Evolutionary conservation across 1,139 yeast genomes (phyloP).

Genomic region (Neolecta irregularis): DNA sequence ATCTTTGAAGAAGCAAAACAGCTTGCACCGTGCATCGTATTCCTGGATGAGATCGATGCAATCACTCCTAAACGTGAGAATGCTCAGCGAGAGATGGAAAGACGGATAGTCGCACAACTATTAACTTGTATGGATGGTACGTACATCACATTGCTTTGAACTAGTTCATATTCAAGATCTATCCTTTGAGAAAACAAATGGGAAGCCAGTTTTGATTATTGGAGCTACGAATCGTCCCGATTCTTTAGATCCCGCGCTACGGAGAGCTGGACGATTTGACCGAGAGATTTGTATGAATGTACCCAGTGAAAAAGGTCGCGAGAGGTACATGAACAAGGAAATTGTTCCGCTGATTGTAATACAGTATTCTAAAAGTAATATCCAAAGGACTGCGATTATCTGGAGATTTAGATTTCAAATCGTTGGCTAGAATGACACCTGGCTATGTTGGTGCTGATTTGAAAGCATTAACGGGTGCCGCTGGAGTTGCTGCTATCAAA

Average conservation of each 20-base stretch:
- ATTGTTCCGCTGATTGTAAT: background rate
- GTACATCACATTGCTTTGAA: background rate
- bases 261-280: constrained; percentile 95
- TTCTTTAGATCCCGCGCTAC: constrained; percentile 82
- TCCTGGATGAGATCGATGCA: constrained; percentile 93
- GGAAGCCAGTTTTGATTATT: constrained; percentile 84
- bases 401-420: constrained; percentile 54
- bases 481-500: constrained; percentile 88
- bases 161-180: constrained; percentile 31
- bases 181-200: constrained; percentile 71
- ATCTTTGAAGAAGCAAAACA: constrained; percentile 82
- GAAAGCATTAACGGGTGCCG: constrained; percentile 85
- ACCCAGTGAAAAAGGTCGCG: constrained; percentile 75
- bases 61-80: constrained; percentile 97
- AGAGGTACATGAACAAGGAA: constrained; percentile 29
- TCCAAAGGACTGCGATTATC: constrained; percentile 42
- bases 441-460: constrained; percentile 98
- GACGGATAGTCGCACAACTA: constrained; percentile 88
- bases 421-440: constrained; percentile 82
- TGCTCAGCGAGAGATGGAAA: constrained; percentile 96
- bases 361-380: constrained; percentile 54
- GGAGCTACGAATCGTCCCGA: constrained; percentile 98
- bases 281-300: constrained; percentile 86
- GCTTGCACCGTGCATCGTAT: constrained; percentile 81
- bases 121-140: constrained; percentile 69